Base-by-base conservation (phyloP, 345 rosid genomes). In the Boechera stricta region DNA sequence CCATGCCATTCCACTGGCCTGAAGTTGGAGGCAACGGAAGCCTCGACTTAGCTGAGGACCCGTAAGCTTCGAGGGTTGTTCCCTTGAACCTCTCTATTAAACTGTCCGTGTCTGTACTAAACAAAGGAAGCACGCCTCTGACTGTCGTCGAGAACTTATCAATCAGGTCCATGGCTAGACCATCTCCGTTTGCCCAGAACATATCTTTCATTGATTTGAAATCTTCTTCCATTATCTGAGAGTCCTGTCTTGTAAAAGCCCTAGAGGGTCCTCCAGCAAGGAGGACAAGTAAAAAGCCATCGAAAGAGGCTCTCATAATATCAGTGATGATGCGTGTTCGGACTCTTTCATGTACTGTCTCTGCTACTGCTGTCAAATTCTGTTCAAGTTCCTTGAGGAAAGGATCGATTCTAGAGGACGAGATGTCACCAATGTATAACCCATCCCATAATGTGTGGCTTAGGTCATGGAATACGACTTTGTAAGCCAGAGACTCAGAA, bases 231-330 rank as follows among this genome's bases (percentile, higher is more conserved):
- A 95, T 85, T 56, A 88, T 73, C 57, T 86, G 86, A 16, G 88
- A 89, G 76, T 95, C 98, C 75, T 86, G 98, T 64, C 59, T 80
- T 41, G 90, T 71, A 80, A 95, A 95, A 49, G 88, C 84, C 69
- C 99, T 96, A 16, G 91, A 84, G 21, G 99, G 97, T 10, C 98
- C 98, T 72, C 99, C 98, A 49, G 98, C 98, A 8, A 95, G 98
- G 51, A 95, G 79, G 69, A 95, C 98, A 48, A 95, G 85, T 76
- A 91, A 80, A 80, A 92, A 92, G 56, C 99, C 98, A 67, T 95
- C 98, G 28, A 87, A 89, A 6, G 98, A 86, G 55, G 99, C 99
- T 73, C 80, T 89, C 99, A 95, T 91, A 15, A 92, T 42, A 73
- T 91, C 96, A 0, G 94, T 86, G 45, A 95, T 68, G 64, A 95